Evolutionary conservation across 306 rosid species (phyloP).

Genomic region (Quercus wislizeni): DNA sequence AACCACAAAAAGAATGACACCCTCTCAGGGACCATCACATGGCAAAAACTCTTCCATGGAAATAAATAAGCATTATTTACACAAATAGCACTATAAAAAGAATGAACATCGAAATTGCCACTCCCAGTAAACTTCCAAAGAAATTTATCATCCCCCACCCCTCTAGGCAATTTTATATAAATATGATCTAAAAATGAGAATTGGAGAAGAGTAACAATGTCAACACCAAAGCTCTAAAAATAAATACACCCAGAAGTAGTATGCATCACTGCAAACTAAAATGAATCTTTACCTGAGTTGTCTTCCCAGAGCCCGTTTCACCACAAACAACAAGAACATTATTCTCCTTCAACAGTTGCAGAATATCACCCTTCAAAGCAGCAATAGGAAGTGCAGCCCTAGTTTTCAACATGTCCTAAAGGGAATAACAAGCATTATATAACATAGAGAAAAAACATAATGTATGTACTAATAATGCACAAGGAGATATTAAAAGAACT

Average conservation of each 20-base stretch:
- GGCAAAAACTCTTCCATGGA: no score
- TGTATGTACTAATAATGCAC: neutral
- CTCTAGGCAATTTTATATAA: no score
- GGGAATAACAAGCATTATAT: conserved; percentile 13
- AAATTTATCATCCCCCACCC: no score
- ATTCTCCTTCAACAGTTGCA: conserved; percentile 66
- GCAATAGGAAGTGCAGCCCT: conserved; percentile 88
- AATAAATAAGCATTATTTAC: no score
- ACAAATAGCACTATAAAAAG: no score
- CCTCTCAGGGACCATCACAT: no score
- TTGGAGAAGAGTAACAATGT: conserved; percentile 5
- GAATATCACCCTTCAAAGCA: conserved; percentile 58
- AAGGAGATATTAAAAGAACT: neutral
- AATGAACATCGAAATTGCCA: no score
- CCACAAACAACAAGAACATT: conserved; percentile 91
- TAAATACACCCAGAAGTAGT: neutral
- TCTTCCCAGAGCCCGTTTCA: conserved; percentile 99
- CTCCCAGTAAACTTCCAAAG: no score
- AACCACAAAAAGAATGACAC: no score
- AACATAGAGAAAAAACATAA: neutral
- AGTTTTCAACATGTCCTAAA: conserved; percentile 75
- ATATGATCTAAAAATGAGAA: neutral
- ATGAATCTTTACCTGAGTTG: conserved; percentile 74
- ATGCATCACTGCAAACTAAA: conserved; percentile 7
- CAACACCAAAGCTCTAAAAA: conserved; percentile 9